Percentiles rank a stretch among this genome's conserved stretches.
Conservation (phyloP, 148 eudicot species). For the Rhododendron mucronatum region DNA sequence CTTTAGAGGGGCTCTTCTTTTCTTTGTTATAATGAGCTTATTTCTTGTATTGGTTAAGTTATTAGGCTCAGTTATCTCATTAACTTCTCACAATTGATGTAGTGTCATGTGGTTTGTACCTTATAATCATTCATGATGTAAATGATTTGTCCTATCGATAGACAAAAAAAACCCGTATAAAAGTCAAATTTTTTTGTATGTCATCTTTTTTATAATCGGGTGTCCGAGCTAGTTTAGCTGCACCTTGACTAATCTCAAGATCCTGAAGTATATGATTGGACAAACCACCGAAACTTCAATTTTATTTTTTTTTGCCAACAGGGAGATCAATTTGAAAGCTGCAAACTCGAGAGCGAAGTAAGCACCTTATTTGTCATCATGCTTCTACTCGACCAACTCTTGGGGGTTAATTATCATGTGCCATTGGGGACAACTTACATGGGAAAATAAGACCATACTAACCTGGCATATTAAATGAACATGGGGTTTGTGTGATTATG, state of each 20-base stretch:
- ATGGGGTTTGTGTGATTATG: slow-evolving; percentile 14
- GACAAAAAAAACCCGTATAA: background rate
- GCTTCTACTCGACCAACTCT: background rate
- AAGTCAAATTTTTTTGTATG: background rate
- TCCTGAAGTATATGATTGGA: background rate
- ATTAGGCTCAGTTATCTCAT: no score
- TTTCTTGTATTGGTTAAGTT: no score
- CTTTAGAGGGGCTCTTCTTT: no score
- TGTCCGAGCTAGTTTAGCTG: background rate
- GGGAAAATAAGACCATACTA: background rate
- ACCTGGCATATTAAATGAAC: slow-evolving; percentile 12
- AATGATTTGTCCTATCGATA: background rate
- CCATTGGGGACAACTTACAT: background rate
- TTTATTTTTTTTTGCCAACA: background rate
- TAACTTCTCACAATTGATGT: background rate
- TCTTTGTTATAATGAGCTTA: no score
- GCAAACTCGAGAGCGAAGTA: background rate
- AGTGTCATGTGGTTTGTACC: background rate
- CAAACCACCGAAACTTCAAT: background rate
- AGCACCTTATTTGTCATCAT: background rate
- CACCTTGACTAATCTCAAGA: background rate
- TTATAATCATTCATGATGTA: background rate
- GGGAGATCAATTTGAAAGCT: background rate
- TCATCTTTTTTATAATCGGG: background rate
- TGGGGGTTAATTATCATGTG: background rate